Evolutionary conservation across 176 grass and related monocot species (phyloP), one percentile per base, ranked within the genome.

Genomic region (Ensete ventricosum): DNA sequence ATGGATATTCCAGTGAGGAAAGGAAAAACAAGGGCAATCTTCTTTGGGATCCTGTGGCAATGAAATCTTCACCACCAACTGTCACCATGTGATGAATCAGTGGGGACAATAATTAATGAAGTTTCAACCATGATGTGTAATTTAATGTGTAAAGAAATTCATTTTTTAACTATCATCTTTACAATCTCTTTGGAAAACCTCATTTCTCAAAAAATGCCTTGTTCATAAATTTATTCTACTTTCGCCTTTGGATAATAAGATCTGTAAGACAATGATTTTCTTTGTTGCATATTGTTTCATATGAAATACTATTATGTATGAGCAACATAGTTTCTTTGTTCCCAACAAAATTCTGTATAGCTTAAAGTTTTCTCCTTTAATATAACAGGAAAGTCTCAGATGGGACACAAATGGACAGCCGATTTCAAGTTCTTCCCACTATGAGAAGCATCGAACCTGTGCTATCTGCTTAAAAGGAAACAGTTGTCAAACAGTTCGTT

Each of bases 381-480:
- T 55, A 29, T 73, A 73, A 26, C 72, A 73, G 72, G 52, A 57
- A 55, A n/a, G 27, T 10, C 52, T 9, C 4, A 73, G 55, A 54
- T 73, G 7, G 21, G 53, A 9, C 11, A 55, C 21, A 54, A 55
- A 1, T 55, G n/a, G 11, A 26, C 12, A 57, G 16, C 21, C 11
- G 1, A 73, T 73, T 73, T 29, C 53, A 19, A 55, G 6, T 29
- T 73, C 72, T 55, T 19, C 57, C 14, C 57, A 73, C 72, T 73
- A 52, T 34, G 23, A 23, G 50, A 73, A 73, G 21, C 52, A 55
- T 14, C 52, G 29, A 53, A 53, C 8, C 1, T 98, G 90, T 72
- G 57, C 62, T 53, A 79, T 87, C 43, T 97, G 93, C 81, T 62
- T 78, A 23, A 89, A 79, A 78, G 86, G 90, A 72, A 82, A 83